A percentile compares a stretch with the other conserved stretches of the same genome.
These are phyloP conservation scores for Echinosophora koreensis DNA, from an alignment of 306 rosid genomes.

Conservation along the genomic window DNA sequence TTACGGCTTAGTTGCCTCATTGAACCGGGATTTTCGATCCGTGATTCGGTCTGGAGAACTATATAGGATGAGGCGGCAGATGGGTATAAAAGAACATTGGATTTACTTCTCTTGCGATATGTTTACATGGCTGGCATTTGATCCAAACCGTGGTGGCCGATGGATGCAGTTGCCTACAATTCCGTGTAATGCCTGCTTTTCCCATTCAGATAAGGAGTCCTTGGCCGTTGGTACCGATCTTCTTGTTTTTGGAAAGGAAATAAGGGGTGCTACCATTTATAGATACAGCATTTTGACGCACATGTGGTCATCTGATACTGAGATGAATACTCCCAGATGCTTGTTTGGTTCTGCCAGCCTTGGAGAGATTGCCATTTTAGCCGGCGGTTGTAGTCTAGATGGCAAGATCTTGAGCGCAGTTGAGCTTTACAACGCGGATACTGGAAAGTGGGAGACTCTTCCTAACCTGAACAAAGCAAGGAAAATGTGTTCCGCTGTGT, in stretches of 20 bases:
- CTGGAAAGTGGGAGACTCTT: conserved; percentile 68
- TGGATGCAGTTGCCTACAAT: conserved; percentile 74
- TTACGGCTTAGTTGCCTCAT: conserved; percentile 64
- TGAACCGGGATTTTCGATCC: conserved; percentile 65
- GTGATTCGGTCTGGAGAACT: conserved; percentile 67
- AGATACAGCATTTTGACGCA: conserved; percentile 72
- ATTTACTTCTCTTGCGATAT: conserved; percentile 71
- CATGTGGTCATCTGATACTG: conserved; percentile 62
- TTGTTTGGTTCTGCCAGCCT: conserved; percentile 81
- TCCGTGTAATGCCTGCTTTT: conserved; percentile 65
- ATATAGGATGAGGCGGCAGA: conserved; percentile 58
- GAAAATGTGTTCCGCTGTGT: conserved; percentile 74
- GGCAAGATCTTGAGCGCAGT: conserved; percentile 69
- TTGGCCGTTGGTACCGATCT: conserved; percentile 85
- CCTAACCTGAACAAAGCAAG: conserved; percentile 72
- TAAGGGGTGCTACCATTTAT: conserved; percentile 56
- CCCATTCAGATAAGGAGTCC: conserved; percentile 78
- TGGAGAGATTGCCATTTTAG: conserved; percentile 72
- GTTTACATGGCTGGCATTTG: conserved; percentile 50
- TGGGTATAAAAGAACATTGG: conserved; percentile 78
- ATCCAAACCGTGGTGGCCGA: conserved; percentile 56
- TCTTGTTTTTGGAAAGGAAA: conserved; percentile 81
- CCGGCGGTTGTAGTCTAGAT: conserved; percentile 71
- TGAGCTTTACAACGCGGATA: conserved; percentile 78
- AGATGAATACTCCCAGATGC: conserved; percentile 72